phyloP scores from a whole-genome alignment of 306 rosid genomes.

The Lupinus albus region DNA sequence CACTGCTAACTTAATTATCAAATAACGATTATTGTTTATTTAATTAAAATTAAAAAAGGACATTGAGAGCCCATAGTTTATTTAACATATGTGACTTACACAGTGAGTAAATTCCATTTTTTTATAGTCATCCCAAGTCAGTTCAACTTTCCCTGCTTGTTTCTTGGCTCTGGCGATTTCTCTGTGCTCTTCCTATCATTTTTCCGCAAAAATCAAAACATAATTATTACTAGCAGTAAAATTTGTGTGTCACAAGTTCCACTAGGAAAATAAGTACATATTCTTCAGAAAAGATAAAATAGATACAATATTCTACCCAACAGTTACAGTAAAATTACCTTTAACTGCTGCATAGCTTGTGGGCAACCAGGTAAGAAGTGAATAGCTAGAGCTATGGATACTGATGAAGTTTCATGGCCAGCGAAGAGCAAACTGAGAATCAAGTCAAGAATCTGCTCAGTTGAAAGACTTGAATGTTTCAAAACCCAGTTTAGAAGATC shows the following conservation, averaged over 20 bases:
- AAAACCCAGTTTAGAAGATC: slow-evolving; percentile 94
- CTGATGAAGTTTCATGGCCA: slow-evolving; percentile 97
- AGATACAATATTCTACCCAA: not conserved
- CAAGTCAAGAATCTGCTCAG: slow-evolving; percentile 93
- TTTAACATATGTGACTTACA: slow-evolving; percentile 56
- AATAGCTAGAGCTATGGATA: slow-evolving; percentile 83
- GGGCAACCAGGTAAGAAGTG: slow-evolving; percentile 77
- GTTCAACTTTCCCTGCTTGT: slow-evolving; percentile 66
- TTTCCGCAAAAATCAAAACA: not conserved
- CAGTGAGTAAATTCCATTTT: slow-evolving; percentile 94
- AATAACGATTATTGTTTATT: not conserved
- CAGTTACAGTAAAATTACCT: slow-evolving; percentile 15
- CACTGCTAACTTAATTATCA: not conserved
- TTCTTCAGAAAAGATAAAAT: not conserved
- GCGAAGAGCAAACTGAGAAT: slow-evolving; percentile 87
- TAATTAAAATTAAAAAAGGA: not conserved
- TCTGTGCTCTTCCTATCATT: slow-evolving; percentile 73
- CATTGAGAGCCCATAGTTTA: not conserved
- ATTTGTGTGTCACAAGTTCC: not conserved
- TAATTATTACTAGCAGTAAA: not conserved
- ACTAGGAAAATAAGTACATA: not conserved
- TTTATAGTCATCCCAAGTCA: slow-evolving; percentile 93
- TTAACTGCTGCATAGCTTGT: slow-evolving; percentile 64
- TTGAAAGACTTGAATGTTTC: slow-evolving; percentile 83
- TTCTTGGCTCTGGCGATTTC: slow-evolving; percentile 70